phyloP scores from a whole-genome alignment of 306 rosid species.

The Macrotyloma uniflorum region DNA sequence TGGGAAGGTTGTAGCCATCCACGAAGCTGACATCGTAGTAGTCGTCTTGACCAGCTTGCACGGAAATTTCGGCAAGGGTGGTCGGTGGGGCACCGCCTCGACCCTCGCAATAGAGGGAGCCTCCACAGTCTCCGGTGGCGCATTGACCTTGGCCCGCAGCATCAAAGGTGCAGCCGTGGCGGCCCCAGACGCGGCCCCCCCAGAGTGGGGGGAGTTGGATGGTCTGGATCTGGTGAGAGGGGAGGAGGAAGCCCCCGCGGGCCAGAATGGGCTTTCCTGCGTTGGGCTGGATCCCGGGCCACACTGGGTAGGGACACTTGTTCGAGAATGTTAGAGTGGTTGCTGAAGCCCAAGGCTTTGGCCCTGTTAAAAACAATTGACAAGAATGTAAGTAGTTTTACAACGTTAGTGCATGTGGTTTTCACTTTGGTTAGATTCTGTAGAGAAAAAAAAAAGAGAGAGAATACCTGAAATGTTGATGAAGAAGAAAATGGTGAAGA shows the following conservation, averaged over 20 bases:
- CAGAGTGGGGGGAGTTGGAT: slow-evolving; percentile 75
- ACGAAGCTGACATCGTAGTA: slow-evolving; percentile 93
- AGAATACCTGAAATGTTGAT: neutral
- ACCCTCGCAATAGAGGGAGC: slow-evolving; percentile 79
- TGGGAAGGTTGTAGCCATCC: slow-evolving; percentile 89
- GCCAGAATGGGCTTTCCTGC: slow-evolving; percentile 81
- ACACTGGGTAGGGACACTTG: slow-evolving; percentile 84
- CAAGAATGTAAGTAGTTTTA: too few relatives aligned
- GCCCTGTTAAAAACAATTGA: neutral
- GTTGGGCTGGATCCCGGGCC: slow-evolving; percentile 93
- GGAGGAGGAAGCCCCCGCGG: slow-evolving; percentile 79
- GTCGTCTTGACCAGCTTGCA: slow-evolving; percentile 72
- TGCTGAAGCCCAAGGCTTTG: slow-evolving; percentile 38
- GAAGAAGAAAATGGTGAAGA: slow-evolving; percentile 50
- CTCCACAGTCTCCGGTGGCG: slow-evolving; percentile 94
- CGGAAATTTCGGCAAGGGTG: slow-evolving; percentile 77
- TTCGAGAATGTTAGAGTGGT: slow-evolving; percentile 55
- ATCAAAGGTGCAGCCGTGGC: slow-evolving; percentile 88
- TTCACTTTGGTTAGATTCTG: too few relatives aligned
- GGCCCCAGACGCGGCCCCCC: slow-evolving; percentile 98
- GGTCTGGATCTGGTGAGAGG: slow-evolving; percentile 56
- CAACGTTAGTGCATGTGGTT: too few relatives aligned
- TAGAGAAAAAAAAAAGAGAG: neutral
- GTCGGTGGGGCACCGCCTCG: slow-evolving; percentile 83
- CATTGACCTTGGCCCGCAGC: slow-evolving; percentile 78